Base-by-base conservation (phyloP, 2,329 filamentous ascomycete genomes). In the Trichoderma sp. region DNA sequence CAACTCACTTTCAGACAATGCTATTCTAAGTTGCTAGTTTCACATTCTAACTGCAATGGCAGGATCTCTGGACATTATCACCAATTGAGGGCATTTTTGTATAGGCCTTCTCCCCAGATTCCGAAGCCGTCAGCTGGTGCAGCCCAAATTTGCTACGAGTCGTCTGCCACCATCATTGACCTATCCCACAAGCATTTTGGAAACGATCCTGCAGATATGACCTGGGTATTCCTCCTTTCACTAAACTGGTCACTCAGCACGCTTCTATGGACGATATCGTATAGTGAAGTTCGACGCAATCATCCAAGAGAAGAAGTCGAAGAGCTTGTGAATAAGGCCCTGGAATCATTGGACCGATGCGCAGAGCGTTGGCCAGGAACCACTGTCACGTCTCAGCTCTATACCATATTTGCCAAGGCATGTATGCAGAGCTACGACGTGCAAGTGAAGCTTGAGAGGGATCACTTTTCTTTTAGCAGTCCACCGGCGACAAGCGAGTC, bases 231-330 rank as follows among this genome's bases (percentile, higher is more conserved):
- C 76, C 88, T 97, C 1, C 87, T 97, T 70, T 90, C 91, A 24
- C 86, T 98, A 52, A 97, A 96, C 81, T 96, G 96, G 89, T 90
- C 92, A 5, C 86, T 98, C 69, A 97, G 97, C 77, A 94, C 93
- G 5, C 87, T 97, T 61, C 86, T 99, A 0, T 99, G 96, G 96
- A 89, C 92, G 1, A 86, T 97, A 8, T 97, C 94, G 1, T 97
- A 97, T 76, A 86, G 91, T 4, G 91, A 95, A 72, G 90, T 98
- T 29, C 90, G 96, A 57, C 86, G 87, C 66, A 83, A 87, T 21
- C 91, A 97, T 77, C 79, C 86, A 4, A 88, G 90, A 24, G 89
- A 93, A 56, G 91, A 96, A 72, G 91, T 97, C 0, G 89, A 95
- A 75, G 84, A 88, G 31, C 87, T 96, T 73, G 85, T 97, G 55